Base-by-base conservation (phyloP, 1,139 yeast genomes). In the Pichia sp. region DNA sequence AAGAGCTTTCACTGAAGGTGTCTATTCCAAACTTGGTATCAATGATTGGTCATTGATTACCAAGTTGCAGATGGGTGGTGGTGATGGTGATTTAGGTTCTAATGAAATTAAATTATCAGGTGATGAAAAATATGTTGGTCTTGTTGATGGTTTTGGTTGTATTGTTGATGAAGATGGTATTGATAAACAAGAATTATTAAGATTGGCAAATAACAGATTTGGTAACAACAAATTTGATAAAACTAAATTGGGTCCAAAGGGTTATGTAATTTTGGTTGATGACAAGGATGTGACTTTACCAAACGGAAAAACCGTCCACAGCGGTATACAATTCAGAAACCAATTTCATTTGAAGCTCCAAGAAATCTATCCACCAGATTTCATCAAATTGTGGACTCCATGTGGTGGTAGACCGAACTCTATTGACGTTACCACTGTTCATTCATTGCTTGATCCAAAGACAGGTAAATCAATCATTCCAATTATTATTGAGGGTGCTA, bases 351-450 rank as follows among this genome's bases (percentile, higher is more conserved):
- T 90, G 65, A 81, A 83, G 64, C 74, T 86, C 59, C 80, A 84
- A 63, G 83, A 85, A 61, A 78, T 80, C 60, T 84, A 80, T 63
- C 86, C 87, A 54, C 60, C 65, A 24, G 77, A 83, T 52, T 84
- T 83, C 40, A 78, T 92, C 63, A 89, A 86, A 66, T 75, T 87
- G 66, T 91, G 93, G 73, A 98, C 92, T 49, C 99, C 99, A 57
- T 93, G 99, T 73, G 99, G 99, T 73, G 99, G 99, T 64, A 87
- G 99, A 74, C 99, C 99, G 59, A 93, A 88, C 64, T 96, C 98
- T 17, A 86, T 93, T 71, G 96, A 92, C 71, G 84, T 93, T 61
- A 85, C 85, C 70, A 93, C 88, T 66, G 95, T 92, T 58, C 75
- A 78, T 60, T 75, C 75, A 54, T 82, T 91, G 64, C 83, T 93